phyloP scores from a whole-genome alignment of 2,329 filamentous ascomycete genomes.

The Penicillium sp. region DNA sequence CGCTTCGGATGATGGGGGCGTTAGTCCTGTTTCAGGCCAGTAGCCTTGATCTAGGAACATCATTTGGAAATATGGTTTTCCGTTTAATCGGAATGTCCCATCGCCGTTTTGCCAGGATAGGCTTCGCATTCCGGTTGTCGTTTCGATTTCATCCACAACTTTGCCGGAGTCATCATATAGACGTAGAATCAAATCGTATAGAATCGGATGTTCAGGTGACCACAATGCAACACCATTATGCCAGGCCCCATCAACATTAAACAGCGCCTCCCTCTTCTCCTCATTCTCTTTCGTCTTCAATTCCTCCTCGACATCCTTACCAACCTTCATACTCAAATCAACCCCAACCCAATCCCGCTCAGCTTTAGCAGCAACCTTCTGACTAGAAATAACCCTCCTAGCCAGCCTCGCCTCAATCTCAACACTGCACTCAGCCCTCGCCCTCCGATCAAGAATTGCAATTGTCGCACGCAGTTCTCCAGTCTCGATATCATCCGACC shows the following conservation, averaged over 20 bases:
- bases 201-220: constrained; percentile 65
- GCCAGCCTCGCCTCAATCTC: constrained; percentile 60
- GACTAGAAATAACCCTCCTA: constrained; percentile 53
- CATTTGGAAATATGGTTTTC: constrained; percentile 68
- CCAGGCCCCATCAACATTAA: constrained; percentile 56
- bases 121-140: constrained; percentile 64
- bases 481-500: constrained; percentile 59
- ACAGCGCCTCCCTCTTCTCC: constrained; percentile 32
- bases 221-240: constrained; percentile 66
- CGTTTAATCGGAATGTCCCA: constrained; percentile 66
- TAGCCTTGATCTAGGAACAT: constrained; percentile 72
- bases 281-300: constrained; percentile 26
- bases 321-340: constrained; percentile 55
- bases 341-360: constrained; percentile 57
- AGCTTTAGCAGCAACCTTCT: constrained; percentile 49
- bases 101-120: constrained; percentile 64
- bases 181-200: constrained; percentile 65
- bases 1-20: constrained; percentile 67
- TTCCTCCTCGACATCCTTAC: constrained; percentile 32
- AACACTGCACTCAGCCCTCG: constrained; percentile 47
- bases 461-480: constrained; percentile 58
- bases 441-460: constrained; percentile 47
- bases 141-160: constrained; percentile 59
- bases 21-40: constrained; percentile 71
- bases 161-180: constrained; percentile 47